phyloP scores from a whole-genome alignment of 805 yeast species.

The Saccharomycopsis babjevae region DNA sequence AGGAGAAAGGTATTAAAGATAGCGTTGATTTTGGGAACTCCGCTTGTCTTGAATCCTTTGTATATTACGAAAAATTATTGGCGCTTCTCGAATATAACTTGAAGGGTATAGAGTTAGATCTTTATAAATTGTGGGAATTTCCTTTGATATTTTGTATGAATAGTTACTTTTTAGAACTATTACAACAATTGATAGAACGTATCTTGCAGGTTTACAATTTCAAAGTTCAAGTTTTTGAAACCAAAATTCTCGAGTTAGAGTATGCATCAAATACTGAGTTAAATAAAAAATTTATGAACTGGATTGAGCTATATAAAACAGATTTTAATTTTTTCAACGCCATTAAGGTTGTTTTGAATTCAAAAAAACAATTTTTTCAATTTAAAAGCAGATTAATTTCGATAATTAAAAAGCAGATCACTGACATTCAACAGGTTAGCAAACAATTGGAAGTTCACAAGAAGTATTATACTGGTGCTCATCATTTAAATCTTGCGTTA shows the following conservation, averaged over 20 bases:
- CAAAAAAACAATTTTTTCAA: not conserved
- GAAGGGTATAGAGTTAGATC: conserved; percentile 64
- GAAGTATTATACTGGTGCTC: not conserved
- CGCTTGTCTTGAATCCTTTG: conserved; percentile 42
- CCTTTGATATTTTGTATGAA: conserved; percentile 20
- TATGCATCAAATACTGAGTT: not conserved
- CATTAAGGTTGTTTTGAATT: not conserved
- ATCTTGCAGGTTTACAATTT: not conserved
- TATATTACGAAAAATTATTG: conserved; percentile 53
- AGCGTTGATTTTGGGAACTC: conserved; percentile 20
- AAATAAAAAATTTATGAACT: not conserved
- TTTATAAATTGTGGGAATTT: conserved; percentile 64
- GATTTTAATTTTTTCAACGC: not conserved
- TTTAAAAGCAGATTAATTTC: not conserved
- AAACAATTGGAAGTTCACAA: not conserved
- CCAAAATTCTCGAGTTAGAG: not conserved
- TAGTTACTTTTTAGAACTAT: not conserved
- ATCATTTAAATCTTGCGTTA: not conserved
- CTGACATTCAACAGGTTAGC: not conserved
- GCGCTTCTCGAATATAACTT: conserved; percentile 66
- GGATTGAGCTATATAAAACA: not conserved
- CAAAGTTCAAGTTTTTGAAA: not conserved
- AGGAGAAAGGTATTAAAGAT: conserved; percentile 27
- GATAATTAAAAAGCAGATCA: not conserved
- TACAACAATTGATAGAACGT: not conserved